A percentile compares a stretch with the other conserved stretches of the same genome.
Conservation (phyloP, 176 grass and related monocot species). For the Themeda triandra region DNA sequence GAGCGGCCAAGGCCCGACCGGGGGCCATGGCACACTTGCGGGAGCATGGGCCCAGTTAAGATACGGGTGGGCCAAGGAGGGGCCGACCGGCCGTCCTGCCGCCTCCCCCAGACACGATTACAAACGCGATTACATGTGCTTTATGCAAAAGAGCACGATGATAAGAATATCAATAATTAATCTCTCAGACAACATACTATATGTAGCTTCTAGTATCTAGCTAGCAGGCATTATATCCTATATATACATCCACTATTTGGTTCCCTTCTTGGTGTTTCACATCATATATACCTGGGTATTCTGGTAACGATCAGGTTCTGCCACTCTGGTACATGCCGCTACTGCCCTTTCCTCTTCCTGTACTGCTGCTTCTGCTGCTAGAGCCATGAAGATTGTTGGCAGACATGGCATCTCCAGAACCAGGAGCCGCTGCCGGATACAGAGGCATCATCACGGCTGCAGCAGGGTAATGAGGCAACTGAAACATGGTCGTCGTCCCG, state of each 20-base stretch:
- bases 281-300: no score
- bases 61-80: no score
- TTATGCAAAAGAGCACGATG: not conserved
- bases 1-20: no score
- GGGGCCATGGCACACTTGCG: no score
- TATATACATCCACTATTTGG: not conserved
- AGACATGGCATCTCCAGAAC: not conserved
- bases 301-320: not conserved
- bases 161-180: not conserved
- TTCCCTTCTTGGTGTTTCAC: not conserved
- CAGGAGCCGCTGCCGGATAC: not conserved
- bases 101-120: no score
- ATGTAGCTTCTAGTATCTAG: not conserved
- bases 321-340: not conserved
- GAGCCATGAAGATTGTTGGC: not conserved
- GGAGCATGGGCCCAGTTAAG: no score
- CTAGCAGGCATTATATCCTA: not conserved
- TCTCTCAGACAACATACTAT: not conserved
- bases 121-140: not conserved
- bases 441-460: not conserved
- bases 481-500: not conserved
- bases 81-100: no score
- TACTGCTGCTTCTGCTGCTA: no score
- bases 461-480: not conserved
- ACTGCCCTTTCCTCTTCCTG: not conserved